Percentiles rank a stretch among this genome's conserved stretches.
These are phyloP conservation scores for Lepidium sativum DNA, from an alignment of 345 rosid genomes.

Conservation along the genomic window DNA sequence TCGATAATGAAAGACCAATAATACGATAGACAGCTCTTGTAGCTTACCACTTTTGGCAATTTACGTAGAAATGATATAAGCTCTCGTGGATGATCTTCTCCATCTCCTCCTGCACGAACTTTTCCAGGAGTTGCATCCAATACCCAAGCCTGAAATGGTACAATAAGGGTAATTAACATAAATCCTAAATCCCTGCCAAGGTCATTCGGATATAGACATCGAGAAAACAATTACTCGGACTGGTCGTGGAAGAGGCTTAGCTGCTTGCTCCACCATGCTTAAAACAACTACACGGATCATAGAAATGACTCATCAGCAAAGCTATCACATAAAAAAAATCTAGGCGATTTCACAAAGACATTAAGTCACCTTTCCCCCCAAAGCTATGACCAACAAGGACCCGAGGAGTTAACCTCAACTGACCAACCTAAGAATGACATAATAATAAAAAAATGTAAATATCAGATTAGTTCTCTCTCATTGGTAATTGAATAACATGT, in stretches of 20 bases:
- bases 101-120: slow-evolving; percentile 78
- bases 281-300: slow-evolving; percentile 55
- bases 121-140: slow-evolving; percentile 97
- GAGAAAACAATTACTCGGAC: slow-evolving; percentile 48
- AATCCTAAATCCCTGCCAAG: background rate
- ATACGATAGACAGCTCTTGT: background rate
- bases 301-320: slow-evolving; percentile 18
- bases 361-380: slow-evolving; percentile 83
- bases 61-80: slow-evolving; percentile 60
- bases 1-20: background rate
- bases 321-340: background rate
- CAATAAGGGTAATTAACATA: background rate
- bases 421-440: slow-evolving; percentile 43
- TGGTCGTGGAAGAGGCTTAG: slow-evolving; percentile 95
- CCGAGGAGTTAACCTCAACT: slow-evolving; percentile 76
- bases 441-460: background rate
- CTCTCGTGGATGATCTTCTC: slow-evolving; percentile 87
- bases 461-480: background rate
- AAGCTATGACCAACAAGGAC: slow-evolving; percentile 93
- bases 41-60: slow-evolving; percentile 63
- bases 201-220: background rate
- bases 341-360: background rate
- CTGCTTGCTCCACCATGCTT: slow-evolving; percentile 97
- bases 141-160: slow-evolving; percentile 66
- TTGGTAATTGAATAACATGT: background rate